phyloP scores from a whole-genome alignment of 805 yeast genomes.

The Tetrapisispora nanseiensis region DNA sequence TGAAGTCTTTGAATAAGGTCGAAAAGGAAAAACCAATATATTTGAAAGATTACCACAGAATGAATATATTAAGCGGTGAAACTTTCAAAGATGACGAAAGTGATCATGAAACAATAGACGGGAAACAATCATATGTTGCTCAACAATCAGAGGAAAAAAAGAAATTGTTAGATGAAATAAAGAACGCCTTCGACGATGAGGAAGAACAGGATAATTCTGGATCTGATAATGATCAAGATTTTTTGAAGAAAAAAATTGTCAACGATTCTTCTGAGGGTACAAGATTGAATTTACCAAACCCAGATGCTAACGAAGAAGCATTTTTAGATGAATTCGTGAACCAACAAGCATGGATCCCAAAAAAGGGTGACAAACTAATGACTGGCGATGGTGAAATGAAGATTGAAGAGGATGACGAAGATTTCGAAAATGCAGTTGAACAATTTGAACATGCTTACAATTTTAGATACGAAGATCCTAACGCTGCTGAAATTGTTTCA shows the following conservation, averaged over 20 bases:
- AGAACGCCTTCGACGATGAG: slow-evolving; percentile 48
- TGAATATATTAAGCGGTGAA: slow-evolving; percentile 62
- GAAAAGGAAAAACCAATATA: slow-evolving; percentile 64
- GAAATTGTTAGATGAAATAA: slow-evolving; percentile 67
- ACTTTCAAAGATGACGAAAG: slow-evolving; percentile 47
- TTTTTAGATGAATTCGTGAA: slow-evolving; percentile 67
- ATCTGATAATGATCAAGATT: slow-evolving; percentile 35
- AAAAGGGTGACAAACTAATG: slow-evolving; percentile 48
- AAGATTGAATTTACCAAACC: slow-evolving; percentile 47
- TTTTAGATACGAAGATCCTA: slow-evolving; percentile 89
- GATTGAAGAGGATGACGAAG: slow-evolving; percentile 63
- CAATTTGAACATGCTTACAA: slow-evolving; percentile 86
- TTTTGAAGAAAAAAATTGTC: slow-evolving; percentile 48
- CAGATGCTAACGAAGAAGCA: slow-evolving; percentile 47
- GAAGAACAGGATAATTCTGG: slow-evolving; percentile 37
- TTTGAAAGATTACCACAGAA: slow-evolving; percentile 86
- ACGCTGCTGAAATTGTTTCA: slow-evolving; percentile 80
- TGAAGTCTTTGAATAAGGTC: slow-evolving; percentile 14
- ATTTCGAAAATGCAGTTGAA: slow-evolving; percentile 87
- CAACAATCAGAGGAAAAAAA: slow-evolving; percentile 67
- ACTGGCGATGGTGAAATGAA: slow-evolving; percentile 36
- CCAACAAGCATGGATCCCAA: slow-evolving; percentile 85
- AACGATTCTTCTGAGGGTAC: slow-evolving; percentile 21
- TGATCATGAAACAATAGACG: slow-evolving; percentile 29
- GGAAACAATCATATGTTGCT: slow-evolving; percentile 56